These are phyloP conservation scores for Oryza nivara DNA, from an alignment of 176 grass and related monocot species.

Conservation along the genomic window DNA sequence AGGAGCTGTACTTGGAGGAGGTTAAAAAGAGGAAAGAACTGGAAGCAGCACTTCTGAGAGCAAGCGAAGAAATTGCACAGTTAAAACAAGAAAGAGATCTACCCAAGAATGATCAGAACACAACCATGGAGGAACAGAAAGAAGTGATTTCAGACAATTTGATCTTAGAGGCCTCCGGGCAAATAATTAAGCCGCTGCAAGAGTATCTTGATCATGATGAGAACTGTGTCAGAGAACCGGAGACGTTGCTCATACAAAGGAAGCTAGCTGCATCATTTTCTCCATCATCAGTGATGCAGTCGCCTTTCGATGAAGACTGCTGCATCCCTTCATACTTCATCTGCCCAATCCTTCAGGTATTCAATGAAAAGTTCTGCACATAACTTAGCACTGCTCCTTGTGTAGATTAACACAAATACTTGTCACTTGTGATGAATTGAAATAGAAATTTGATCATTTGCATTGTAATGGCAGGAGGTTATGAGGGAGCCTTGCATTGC, in stretches of 20 bases:
- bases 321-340: slow-evolving; percentile 56
- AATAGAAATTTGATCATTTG: slow-evolving; percentile 1
- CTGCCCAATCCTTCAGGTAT: slow-evolving; percentile 69
- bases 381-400: no score
- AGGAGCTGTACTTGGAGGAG: slow-evolving; percentile 50
- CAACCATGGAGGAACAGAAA: slow-evolving; percentile 8
- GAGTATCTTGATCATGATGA: slow-evolving; percentile 39
- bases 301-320: slow-evolving; percentile 36
- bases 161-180: neutral
- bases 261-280: slow-evolving; percentile 45
- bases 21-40: slow-evolving; percentile 54
- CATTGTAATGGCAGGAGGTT: slow-evolving; percentile 47
- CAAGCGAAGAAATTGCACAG: slow-evolving; percentile 34
- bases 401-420: neutral
- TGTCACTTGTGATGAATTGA: neutral
- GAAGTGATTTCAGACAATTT: slow-evolving; percentile 23
- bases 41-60: slow-evolving; percentile 56
- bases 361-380: neutral
- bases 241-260: slow-evolving; percentile 32
- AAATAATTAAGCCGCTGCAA: slow-evolving; percentile 13
- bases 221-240: slow-evolving; percentile 11
- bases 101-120: neutral
- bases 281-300: slow-evolving; percentile 47
- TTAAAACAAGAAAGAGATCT: slow-evolving; percentile 12
- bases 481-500: slow-evolving; percentile 68